Conservation (phyloP, 176 grass and related monocot genomes). For the Echinochloa phyllopogon region DNA sequence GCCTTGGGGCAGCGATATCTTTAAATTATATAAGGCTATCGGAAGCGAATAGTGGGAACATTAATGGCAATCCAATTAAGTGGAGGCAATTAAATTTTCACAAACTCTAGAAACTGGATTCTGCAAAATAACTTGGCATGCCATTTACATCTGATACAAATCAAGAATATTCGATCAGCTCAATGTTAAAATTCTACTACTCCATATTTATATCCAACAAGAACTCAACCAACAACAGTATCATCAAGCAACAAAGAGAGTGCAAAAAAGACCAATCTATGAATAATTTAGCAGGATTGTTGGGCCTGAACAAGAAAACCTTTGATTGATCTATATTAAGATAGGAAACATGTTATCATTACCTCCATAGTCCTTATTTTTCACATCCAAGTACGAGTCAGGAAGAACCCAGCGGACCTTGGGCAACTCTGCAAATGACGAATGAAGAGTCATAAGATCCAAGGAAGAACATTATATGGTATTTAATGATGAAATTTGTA, state of each 20-base stretch:
- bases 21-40: not conserved
- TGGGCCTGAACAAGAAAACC: not conserved
- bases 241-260: not conserved
- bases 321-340: not conserved
- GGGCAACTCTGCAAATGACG: conserved; percentile 60
- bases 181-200: not conserved
- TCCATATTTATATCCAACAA: not conserved
- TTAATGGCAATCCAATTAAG: not conserved
- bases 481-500: not conserved
- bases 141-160: not conserved
- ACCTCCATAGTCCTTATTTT: conserved; percentile 92
- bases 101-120: not conserved
- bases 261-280: not conserved
- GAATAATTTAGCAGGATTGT: not conserved
- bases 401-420: conserved; percentile 83
- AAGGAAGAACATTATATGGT: not conserved
- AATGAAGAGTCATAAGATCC: conserved; percentile 31
- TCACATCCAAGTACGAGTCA: conserved; percentile 79
- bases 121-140: not conserved
- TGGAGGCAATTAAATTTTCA: not conserved
- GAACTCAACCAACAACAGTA: not conserved
- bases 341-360: conserved; percentile 8
- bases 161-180: not conserved
- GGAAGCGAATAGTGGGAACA: not conserved
- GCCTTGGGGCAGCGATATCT: not conserved